Evolutionary conservation across 2,329 filamentous ascomycete genomes (phyloP), one percentile per base, ranked within the genome.

Genomic region (Trichophyton schoenleinii): DNA sequence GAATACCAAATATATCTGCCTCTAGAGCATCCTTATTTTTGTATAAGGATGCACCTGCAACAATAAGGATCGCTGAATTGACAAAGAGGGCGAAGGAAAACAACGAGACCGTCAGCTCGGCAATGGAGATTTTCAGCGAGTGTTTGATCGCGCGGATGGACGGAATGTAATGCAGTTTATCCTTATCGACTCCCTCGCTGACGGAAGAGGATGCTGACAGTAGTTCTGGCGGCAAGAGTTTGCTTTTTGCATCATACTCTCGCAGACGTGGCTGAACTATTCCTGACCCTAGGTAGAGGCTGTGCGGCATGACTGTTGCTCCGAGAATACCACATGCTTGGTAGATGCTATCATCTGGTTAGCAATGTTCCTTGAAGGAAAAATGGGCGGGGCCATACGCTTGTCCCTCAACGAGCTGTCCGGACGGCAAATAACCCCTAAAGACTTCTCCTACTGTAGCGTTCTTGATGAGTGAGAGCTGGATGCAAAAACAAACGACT

Each of bases 1-100:
- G 86, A 67, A 96, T 95, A 41, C 84, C 85, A 69, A 95, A 96
- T 46, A 96, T 86, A 69, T 94, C 87, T 1, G 88, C 89, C 52
- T 83, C 78, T 5, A 80, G 75, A 0, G 87, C 87, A 2, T 82
- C 79, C 0, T 79, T 70, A 46, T 82, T 81, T 2, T 80, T 73
- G 34, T 55, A 55, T 0, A 95, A 80, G 0, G 87, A 86, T 0
- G 88, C 84, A 25, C 90, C 91, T 0, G 91, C 86, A 11, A 91
- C 86, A 67, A 94, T 90, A 13, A 94, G 80, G 68, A 94, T 92
- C 41, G 88, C 81, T 60, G 84, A 88, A 76, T 94, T 94, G 68
- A 92, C 87, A 68, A 94, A 94, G 2, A 94, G 80, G 0, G 89
- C 89, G 70, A 92, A 91, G 0, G 87, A 89, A 70, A 91, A 89